Evolutionary conservation across 1,139 yeast genomes (phyloP), one percentile per base, ranked within the genome.

Genomic region (Yamadazyma songkhlaensis): DNA sequence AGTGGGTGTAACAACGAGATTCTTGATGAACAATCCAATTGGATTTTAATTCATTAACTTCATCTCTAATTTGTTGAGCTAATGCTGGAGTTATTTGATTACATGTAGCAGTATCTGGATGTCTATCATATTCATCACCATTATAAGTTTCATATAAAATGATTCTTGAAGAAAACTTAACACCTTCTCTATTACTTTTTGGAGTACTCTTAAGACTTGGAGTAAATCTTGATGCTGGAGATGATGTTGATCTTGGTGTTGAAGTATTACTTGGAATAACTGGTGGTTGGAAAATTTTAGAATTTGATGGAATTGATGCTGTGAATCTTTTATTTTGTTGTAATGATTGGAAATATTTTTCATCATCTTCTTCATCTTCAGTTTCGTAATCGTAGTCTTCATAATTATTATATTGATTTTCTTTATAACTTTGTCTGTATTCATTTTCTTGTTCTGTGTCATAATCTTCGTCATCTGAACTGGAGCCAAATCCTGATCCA

Each of bases 81-180:
- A 90, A 67, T 38, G 76, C 68, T 4, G 97, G 97, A 1, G 96
- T 90, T 59, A 90, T 70, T 55, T 84, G 89, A 60, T 90, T 89
- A 65, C 97, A 90, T 1, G 97, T 89, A 4, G 96, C 95, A 31
- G 84, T 73, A 47, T 89, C 97, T 0, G 97, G 97, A 47, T 84
- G 89, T 51, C 98, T 79, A 58, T 92, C 97, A 57, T 92, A 92
- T 49, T 87, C 96, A 12, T 77, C 81, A 33, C 84, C 82, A 44
- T 84, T 77, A 59, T 85, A 89, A 0, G 97, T 92, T 46, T 89
- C 96, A 60, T 83, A 92, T 35, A 92, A 74, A 9, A 88, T 77
- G 46, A 92, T 87, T 51, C 89, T 74, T 1, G 95, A 83, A 3
- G 95, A 84, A 59, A 92, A 92, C 33, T 79, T 64, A n/a, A 92